Evolutionary conservation across 257 asterid species (phyloP), one percentile per base, ranked within the genome.

Genomic region (Pogostemon cablin): DNA sequence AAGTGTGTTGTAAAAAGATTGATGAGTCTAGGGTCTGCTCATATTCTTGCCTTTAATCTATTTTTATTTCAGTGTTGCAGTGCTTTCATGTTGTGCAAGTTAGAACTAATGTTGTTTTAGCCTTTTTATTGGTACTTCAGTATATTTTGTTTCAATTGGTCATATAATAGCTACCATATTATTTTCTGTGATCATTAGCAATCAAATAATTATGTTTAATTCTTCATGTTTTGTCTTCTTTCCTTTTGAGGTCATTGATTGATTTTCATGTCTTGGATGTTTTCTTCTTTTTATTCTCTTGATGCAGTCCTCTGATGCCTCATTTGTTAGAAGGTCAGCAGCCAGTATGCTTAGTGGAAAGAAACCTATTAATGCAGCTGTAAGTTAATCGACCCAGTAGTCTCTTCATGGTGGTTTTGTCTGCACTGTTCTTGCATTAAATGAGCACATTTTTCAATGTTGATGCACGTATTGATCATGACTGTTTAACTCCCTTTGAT

Each of bases 281-380:
- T 65, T 66, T 67, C 9, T 71, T 12, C 57, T 76, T 57, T 73
- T 39, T 35, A 7, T 81, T 61, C 61, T 65, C 58, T 67, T 78
- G 43, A 49, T 80, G 74, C 86, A 95, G 99, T 80, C 85, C 74
- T 84, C 91, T 34, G 87, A 81, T 79, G 96, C 83, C 72, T 68
- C 89, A 71, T 77, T 83, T 67, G 89, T 76, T 65, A 87, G 78
- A 84, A 87, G 90, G 80, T 89, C 98, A 72, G 99, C 99, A 38
- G 99, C 96, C 76, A 95, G 99, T 86, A 88, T 95, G 99, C 97
- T 95, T 64, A 88, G 90, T 76, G 97, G 97, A 66, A 92, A 86
- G 85, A 95, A 82, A 74, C 91, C 97, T 73, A 72, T 82, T 78
- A 85, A 40, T 71, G 46, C 93, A 20, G 95, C 93, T 80, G 99